Conservation (phyloP, 352 stramenopile genomes). For the Aphanomyces stellatus region DNA sequence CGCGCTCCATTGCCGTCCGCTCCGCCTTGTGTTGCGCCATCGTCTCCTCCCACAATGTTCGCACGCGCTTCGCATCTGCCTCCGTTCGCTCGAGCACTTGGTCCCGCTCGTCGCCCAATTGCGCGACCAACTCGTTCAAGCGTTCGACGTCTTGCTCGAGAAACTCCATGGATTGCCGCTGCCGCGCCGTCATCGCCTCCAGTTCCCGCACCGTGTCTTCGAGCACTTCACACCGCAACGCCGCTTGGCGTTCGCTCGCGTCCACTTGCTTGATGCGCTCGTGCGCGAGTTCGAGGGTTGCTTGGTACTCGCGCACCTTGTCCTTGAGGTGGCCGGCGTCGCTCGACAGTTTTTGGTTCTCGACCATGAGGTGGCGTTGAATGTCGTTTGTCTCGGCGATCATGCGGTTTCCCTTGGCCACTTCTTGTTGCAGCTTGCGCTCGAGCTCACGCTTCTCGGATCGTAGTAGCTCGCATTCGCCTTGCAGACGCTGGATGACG, state of each 20-base stretch:
- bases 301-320: background rate
- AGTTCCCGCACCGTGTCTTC: constrained; percentile 15
- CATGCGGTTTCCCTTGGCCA: background rate
- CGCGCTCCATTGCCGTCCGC: constrained; percentile 31
- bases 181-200: background rate
- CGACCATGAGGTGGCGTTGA: constrained; percentile 1
- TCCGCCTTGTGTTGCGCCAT: constrained; percentile 55
- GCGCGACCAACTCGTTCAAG: background rate
- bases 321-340: constrained; percentile 13
- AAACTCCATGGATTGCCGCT: background rate
- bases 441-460: constrained; percentile 16
- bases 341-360: constrained; percentile 18
- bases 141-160: constrained; percentile 11
- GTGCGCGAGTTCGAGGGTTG: background rate
- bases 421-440: constrained; percentile 7
- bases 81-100: constrained; percentile 59
- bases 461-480: constrained; percentile 14
- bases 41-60: constrained; percentile 75
- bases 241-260: constrained; percentile 2
- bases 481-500: constrained; percentile 17
- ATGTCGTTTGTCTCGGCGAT: constrained; percentile 11
- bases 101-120: constrained; percentile 32
- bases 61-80: constrained; percentile 53
- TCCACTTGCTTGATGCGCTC: constrained; percentile 12
- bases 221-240: background rate